Evolutionary conservation across 148 eudicot genomes (phyloP).

Genomic region (Nepenthes mirabilis): DNA sequence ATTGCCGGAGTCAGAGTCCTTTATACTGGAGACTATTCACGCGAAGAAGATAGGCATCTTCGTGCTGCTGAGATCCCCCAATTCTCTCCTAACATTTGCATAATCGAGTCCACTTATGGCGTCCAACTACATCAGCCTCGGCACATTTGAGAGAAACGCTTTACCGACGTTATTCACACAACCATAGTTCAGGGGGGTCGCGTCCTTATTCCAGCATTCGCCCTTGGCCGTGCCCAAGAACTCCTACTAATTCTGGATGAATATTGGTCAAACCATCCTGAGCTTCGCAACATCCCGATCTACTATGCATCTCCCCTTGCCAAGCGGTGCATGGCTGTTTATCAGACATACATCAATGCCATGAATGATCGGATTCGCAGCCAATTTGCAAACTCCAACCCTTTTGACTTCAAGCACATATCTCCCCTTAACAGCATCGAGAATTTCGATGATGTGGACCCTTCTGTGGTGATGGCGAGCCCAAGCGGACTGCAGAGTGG

Average conservation of each 20-base stretch:
- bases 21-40: slow-evolving; percentile 94
- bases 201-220: slow-evolving; percentile 86
- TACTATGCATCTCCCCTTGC: slow-evolving; percentile 97
- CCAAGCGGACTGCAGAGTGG: slow-evolving; percentile 92
- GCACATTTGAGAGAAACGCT: slow-evolving; percentile 68
- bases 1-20: slow-evolving; percentile 91
- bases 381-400: slow-evolving; percentile 79
- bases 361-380: slow-evolving; percentile 89
- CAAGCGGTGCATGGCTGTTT: slow-evolving; percentile 86
- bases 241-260: slow-evolving; percentile 86
- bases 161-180: slow-evolving; percentile 80
- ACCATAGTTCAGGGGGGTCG: slow-evolving; percentile 90
- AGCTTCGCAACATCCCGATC: slow-evolving; percentile 72
- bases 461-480: slow-evolving; percentile 92
- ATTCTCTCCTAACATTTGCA: slow-evolving; percentile 87
- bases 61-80: slow-evolving; percentile 88
- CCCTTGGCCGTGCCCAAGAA: slow-evolving; percentile 97
- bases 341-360: slow-evolving; percentile 87
- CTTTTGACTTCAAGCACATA: slow-evolving; percentile 86
- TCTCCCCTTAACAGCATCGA: slow-evolving; percentile 70
- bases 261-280: slow-evolving; percentile 92
- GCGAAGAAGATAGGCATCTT: slow-evolving; percentile 94
- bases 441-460: slow-evolving; percentile 68
- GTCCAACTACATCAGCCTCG: slow-evolving; percentile 89
- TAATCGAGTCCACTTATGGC: slow-evolving; percentile 90